phyloP scores from a whole-genome alignment of 2,329 filamentous ascomycete species.

The Thelonectria discophora region DNA sequence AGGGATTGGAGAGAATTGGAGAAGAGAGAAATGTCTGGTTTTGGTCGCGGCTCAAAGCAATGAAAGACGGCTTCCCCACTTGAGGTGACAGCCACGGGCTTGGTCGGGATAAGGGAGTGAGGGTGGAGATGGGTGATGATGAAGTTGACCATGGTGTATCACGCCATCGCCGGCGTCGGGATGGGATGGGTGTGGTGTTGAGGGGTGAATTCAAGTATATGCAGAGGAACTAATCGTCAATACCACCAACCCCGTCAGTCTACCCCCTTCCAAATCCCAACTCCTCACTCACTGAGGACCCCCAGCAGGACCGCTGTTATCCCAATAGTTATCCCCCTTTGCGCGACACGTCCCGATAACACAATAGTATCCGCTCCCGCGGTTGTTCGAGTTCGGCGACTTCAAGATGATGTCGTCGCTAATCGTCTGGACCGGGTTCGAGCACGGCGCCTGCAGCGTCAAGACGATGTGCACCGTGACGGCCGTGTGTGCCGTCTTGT shows the following conservation, averaged over 20 bases:
- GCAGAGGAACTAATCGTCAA: too few relatives aligned
- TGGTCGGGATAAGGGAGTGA: slow-evolving; percentile 2
- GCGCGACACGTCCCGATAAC: slow-evolving; percentile 13
- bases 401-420: slow-evolving; percentile 10
- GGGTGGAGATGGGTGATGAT: slow-evolving; percentile 5
- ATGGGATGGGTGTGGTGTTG: neutral
- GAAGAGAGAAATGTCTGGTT: too few relatives aligned
- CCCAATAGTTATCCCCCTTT: slow-evolving; percentile 20
- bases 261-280: too few relatives aligned
- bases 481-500: slow-evolving; percentile 22
- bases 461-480: slow-evolving; percentile 11
- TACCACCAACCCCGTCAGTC: too few relatives aligned
- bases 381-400: slow-evolving; percentile 19
- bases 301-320: slow-evolving; percentile 14
- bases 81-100: slow-evolving; percentile 11
- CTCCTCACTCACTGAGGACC: slow-evolving; percentile 1
- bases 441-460: neutral
- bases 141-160: slow-evolving; percentile 15
- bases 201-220: too few relatives aligned
- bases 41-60: neutral
- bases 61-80: slow-evolving; percentile 5
- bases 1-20: too few relatives aligned
- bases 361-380: slow-evolving; percentile 20
- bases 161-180: slow-evolving; percentile 24
- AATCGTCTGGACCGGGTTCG: neutral